A percentile compares a stretch with the other conserved stretches of the same genome.
Evolutionary conservation across 169 alveolate genomes (phyloP).

Genomic region (Plasmodium gonderi): DNA sequence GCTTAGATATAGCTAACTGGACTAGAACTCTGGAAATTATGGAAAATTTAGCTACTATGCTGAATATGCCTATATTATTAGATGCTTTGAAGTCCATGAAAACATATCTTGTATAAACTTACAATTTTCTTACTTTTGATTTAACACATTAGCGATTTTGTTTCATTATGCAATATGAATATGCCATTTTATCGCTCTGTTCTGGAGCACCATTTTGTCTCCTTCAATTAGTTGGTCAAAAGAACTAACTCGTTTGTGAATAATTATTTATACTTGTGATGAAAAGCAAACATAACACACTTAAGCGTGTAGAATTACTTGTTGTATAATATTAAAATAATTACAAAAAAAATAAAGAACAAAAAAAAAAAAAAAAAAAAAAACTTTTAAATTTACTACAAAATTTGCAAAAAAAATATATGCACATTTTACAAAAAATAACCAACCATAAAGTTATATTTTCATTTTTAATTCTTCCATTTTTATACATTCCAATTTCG

Average conservation of each 20-base stretch:
- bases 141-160: not conserved
- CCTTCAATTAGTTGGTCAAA: not conserved
- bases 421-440: not conserved
- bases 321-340: not conserved
- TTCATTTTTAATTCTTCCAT: not conserved
- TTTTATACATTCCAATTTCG: not conserved
- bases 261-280: slow-evolving; percentile 1
- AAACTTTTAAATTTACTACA: not conserved
- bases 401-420: not conserved
- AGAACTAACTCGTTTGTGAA: slow-evolving; percentile 1
- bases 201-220: not conserved
- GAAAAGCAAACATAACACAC: not conserved
- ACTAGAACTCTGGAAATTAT: slow-evolving; percentile 46
- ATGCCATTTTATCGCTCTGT: not conserved
- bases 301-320: not conserved
- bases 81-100: slow-evolving; percentile 66
- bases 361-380: not conserved
- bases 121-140: not conserved
- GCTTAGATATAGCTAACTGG: slow-evolving; percentile 55
- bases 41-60: slow-evolving; percentile 58
- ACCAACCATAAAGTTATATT: not conserved
- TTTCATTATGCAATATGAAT: not conserved
- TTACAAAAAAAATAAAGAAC: not conserved
- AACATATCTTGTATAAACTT: slow-evolving; percentile 41
- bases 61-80: slow-evolving; percentile 49